Conservation (phyloP, 768 basidiomycete genomes). For the Gymnopilus junonius region DNA sequence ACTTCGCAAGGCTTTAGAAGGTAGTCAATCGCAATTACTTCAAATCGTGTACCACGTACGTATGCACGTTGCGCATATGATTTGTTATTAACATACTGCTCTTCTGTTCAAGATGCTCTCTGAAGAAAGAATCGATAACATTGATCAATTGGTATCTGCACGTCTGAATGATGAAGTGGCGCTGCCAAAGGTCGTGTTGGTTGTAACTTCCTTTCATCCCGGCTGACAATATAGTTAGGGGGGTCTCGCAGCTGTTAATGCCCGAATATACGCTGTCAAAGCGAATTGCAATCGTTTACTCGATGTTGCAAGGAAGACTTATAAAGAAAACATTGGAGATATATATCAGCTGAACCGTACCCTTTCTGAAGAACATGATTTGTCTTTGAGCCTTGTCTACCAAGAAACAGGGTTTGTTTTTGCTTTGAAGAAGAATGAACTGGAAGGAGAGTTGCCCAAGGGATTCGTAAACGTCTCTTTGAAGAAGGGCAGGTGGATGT, state of each 20-base stretch:
- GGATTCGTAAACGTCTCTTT: constrained; percentile 72
- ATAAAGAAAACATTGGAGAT: constrained; percentile 91
- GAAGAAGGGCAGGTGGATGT: constrained; percentile 73
- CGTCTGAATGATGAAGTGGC: constrained; percentile 76
- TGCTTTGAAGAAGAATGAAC: constrained; percentile 65
- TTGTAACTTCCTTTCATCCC: background rate
- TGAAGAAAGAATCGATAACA: constrained; percentile 70
- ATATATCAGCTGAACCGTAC: constrained; percentile 70
- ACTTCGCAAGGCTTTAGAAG: constrained; percentile 65
- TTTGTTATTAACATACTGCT: background rate
- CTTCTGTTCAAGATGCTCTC: constrained; percentile 60
- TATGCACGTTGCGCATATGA: background rate
- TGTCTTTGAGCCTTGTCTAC: constrained; percentile 71
- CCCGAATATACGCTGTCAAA: constrained; percentile 89
- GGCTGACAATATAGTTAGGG: constrained; percentile 45
- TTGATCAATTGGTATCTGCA: constrained; percentile 60
- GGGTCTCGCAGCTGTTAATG: constrained; percentile 74
- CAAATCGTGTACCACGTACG: constrained; percentile 63
- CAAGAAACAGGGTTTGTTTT: constrained; percentile 80
- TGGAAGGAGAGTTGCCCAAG: constrained; percentile 67
- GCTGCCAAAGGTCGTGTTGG: constrained; percentile 54
- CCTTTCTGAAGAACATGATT: constrained; percentile 62
- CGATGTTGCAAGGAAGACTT: constrained; percentile 94
- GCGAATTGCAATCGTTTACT: constrained; percentile 83
- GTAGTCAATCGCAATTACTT: constrained; percentile 63